Base-by-base conservation (phyloP, 495 filamentous ascomycete genomes). In the Penicillium paradoxum region DNA sequence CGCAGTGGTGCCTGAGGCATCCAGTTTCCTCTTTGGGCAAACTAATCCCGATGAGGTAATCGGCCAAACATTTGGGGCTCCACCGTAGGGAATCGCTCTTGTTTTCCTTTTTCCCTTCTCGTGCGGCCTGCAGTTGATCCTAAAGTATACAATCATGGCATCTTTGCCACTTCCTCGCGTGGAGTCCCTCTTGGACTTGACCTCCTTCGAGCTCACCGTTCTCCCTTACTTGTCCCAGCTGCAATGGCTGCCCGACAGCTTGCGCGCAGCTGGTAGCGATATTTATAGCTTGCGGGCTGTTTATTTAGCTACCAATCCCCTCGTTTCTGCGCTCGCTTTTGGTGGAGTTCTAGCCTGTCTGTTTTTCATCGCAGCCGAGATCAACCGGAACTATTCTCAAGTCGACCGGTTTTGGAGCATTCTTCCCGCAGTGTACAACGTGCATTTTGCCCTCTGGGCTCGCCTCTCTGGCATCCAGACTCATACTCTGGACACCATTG, bases 321-420 rank as follows among this genome's bases (percentile, higher is more conserved):
- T 96, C 24, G 77, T 96, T 9, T 82, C 81, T 3, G 90, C 86
- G 17, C 74, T 93, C 56, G 85, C 83, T 1, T 75, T 95, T 55
- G 82, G 87, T 3, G 61, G 92, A 14, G 72, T 83, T 29, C 59
- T 92, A 9, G 83, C 84, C 21, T 79, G 76, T 2, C 51, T 91
- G 6, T 86, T 92, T 54, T 74, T 96, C 24, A 53, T 92, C 25
- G 71, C 79, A 2, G 84, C 88, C 24, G 93, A 97, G 68, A 70
- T 91, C 70, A 97, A 89, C 68, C 80, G 81, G 45, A 97, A 99
- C 71, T 96, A 89, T 70, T 95, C 89, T 7, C 92, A 97, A 68
- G 85, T 99, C 9, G 95, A 99, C 67, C 80, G 95, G 2, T 73
- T 83, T 56, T 99, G 95, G 95, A 89, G 87, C 64, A 73, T 99